These are phyloP conservation scores for Phytophthora lateralis DNA, from an alignment of 352 stramenopile genomes.

Conservation along the genomic window DNA sequence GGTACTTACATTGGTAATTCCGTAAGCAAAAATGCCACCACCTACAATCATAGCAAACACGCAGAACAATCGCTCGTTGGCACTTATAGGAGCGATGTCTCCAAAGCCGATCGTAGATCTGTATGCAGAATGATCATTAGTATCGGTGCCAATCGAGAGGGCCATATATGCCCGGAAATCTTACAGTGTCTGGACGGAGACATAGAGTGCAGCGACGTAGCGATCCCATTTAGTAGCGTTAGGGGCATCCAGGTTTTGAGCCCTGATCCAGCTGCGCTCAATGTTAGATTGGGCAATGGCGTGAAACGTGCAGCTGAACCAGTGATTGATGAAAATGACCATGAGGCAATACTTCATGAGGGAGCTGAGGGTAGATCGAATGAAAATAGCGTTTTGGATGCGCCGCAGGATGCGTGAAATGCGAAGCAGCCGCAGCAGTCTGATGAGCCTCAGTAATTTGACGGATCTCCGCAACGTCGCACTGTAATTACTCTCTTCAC, in stretches of 20 bases:
- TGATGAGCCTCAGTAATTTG: slow-evolving; percentile 65
- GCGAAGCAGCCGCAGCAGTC: slow-evolving; percentile 67
- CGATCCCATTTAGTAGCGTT: slow-evolving; percentile 51
- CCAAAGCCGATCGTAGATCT: slow-evolving; percentile 68
- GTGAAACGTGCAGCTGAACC: slow-evolving; percentile 76
- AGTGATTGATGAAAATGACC: slow-evolving; percentile 74
- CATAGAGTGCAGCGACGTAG: slow-evolving; percentile 74
- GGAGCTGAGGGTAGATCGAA: slow-evolving; percentile 70
- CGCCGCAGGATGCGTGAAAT: slow-evolving; percentile 70
- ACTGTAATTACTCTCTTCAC: slow-evolving; percentile 25
- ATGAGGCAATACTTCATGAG: slow-evolving; percentile 75
- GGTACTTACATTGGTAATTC: slow-evolving; percentile 72
- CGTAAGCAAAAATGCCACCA: slow-evolving; percentile 77
- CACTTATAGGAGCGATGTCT: slow-evolving; percentile 50
- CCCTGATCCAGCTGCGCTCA: slow-evolving; percentile 51
- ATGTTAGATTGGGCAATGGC: slow-evolving; percentile 41
- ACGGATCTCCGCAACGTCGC: slow-evolving; percentile 47
- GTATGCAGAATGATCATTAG: not conserved
- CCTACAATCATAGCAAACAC: slow-evolving; percentile 78
- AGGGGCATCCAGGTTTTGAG: slow-evolving; percentile 40
- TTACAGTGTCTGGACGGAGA: slow-evolving; percentile 75
- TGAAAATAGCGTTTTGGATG: slow-evolving; percentile 71
- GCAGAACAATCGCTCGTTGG: slow-evolving; percentile 67
- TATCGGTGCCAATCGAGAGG: not conserved
- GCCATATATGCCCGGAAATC: slow-evolving; percentile 8